These are phyloP conservation scores for Trichoderma erinaceum DNA, from an alignment of 495 filamentous ascomycete genomes.

Conservation along the genomic window DNA sequence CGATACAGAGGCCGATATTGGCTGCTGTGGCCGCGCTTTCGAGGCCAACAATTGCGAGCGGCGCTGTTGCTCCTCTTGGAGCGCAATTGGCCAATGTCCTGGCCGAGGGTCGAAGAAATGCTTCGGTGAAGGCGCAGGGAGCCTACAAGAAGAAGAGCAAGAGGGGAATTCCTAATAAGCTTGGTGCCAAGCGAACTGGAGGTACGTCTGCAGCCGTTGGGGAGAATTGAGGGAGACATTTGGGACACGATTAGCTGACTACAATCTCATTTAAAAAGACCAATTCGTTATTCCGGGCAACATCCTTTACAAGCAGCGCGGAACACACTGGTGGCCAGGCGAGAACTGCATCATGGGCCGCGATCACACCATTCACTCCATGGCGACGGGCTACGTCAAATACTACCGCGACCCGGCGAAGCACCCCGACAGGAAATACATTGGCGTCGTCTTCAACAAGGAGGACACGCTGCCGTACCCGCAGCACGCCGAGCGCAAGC, in stretches of 20 bases:
- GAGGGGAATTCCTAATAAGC: constrained; percentile 84
- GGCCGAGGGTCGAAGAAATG: constrained; percentile 55
- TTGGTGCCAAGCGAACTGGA: constrained; percentile 88
- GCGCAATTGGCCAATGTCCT: constrained; percentile 23
- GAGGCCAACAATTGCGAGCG: constrained; percentile 16
- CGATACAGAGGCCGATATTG: constrained; percentile 47
- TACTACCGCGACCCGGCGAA: constrained; percentile 83
- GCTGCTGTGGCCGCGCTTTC: constrained; percentile 35
- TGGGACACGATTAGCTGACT: not conserved
- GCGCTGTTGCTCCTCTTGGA: not conserved
- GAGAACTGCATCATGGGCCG: constrained; percentile 90
- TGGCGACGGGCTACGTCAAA: constrained; percentile 78
- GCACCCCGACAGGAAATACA: constrained; percentile 81
- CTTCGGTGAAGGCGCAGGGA: constrained; percentile 80
- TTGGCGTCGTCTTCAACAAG: constrained; percentile 82
- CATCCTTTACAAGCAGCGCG: constrained; percentile 96
- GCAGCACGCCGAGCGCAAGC: constrained; percentile 55
- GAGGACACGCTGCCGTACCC: constrained; percentile 68
- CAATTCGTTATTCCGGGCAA: constrained; percentile 90
- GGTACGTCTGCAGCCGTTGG: constrained; percentile 43
- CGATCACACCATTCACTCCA: constrained; percentile 95
- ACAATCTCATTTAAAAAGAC: constrained; percentile 37
- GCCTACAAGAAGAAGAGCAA: constrained; percentile 75
- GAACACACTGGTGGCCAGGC: constrained; percentile 88
- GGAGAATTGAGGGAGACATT: not conserved